These are phyloP conservation scores for Aspergillus phoenicis DNA, from an alignment of 2,329 filamentous ascomycete genomes.

Conservation along the genomic window DNA sequence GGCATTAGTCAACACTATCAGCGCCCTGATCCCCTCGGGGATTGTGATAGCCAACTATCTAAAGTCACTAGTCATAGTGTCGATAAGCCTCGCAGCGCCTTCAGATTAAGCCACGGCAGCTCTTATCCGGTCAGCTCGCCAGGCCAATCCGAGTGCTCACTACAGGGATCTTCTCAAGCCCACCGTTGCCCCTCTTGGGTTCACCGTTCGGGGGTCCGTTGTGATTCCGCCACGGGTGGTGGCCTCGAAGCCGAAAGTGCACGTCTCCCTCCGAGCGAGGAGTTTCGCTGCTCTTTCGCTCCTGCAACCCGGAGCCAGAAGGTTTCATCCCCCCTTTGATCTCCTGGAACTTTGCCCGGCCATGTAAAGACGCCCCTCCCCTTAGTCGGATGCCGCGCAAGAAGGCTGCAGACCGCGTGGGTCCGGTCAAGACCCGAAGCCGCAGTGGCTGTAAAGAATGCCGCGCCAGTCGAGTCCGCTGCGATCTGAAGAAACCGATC, in stretches of 20 bases:
- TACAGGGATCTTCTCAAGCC: neutral
- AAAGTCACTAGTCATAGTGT: neutral
- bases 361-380: slow-evolving; percentile 27
- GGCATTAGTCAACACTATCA: no score
- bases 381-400: slow-evolving; percentile 38
- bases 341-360: slow-evolving; percentile 14
- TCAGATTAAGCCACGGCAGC: neutral
- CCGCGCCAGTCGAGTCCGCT: slow-evolving; percentile 44
- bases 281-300: neutral
- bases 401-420: slow-evolving; percentile 39
- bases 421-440: slow-evolving; percentile 42
- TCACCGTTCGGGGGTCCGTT: neutral
- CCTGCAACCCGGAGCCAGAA: neutral
- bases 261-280: neutral
- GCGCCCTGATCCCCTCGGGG: no score
- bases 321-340: neutral
- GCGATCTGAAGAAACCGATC: slow-evolving; percentile 42
- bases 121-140: neutral
- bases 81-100: neutral
- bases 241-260: neutral
- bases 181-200: neutral
- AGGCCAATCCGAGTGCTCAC: neutral
- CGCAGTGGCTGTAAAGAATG: slow-evolving; percentile 47
- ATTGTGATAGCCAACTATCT: neutral
- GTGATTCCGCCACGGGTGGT: neutral